phyloP scores from a whole-genome alignment of 257 asterid genomes.

The Phtheirospermum japonicum region DNA sequence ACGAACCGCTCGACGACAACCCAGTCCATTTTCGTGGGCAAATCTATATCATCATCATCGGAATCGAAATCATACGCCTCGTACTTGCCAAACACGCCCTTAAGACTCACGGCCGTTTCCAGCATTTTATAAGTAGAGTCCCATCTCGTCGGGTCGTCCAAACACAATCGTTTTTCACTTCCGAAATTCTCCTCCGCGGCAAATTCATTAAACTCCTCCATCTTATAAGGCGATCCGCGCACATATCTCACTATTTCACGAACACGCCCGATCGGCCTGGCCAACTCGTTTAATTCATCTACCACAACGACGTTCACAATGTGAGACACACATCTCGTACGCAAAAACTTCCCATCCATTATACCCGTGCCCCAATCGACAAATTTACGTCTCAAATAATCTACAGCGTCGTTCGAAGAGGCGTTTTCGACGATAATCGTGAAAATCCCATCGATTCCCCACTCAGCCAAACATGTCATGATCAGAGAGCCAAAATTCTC shows the following conservation, averaged over 20 bases:
- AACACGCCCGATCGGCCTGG: background rate
- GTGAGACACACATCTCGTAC: conserved; percentile 19
- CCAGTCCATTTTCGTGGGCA: conserved; percentile 9
- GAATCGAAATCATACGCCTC: background rate
- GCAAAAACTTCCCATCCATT: conserved; percentile 7
- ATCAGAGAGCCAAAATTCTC: background rate
- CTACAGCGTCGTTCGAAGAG: background rate
- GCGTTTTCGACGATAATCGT: conserved; percentile 16
- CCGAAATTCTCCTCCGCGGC: background rate
- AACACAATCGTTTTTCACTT: conserved; percentile 3
- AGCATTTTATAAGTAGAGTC: background rate
- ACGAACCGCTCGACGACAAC: background rate
- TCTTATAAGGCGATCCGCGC: background rate
- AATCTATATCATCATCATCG: background rate
- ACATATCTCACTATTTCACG: conserved; percentile 4
- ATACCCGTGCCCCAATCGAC: background rate
- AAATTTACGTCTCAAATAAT: background rate
- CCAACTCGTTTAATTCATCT: conserved; percentile 10
- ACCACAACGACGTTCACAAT: conserved; percentile 19
- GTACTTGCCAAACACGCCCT: background rate
- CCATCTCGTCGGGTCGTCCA: conserved; percentile 19
- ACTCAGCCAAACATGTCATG: background rate
- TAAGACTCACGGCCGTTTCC: background rate
- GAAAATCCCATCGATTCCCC: conserved; percentile 1
- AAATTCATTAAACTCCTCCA: background rate